Evolutionary conservation across 352 stramenopile species (phyloP).

Genomic region (Globisporangium sylvaticum): DNA sequence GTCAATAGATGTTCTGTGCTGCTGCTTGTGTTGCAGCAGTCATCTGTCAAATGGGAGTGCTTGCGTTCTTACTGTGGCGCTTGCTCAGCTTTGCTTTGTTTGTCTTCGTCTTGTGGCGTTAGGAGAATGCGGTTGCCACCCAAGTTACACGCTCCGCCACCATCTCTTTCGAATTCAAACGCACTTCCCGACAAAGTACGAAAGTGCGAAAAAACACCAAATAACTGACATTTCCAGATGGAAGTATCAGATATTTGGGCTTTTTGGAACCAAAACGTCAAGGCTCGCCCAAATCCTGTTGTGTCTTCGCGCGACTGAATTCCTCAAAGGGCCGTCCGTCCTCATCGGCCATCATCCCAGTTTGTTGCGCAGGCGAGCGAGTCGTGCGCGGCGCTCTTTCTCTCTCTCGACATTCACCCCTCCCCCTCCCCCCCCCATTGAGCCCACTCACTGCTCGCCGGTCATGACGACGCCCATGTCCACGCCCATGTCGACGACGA

Average conservation of each 20-base stretch:
- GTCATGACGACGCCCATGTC: conserved; percentile 2
- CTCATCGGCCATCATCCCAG: background rate
- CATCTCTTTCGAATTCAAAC: background rate
- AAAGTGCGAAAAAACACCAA: too few relatives aligned
- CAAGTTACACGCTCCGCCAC: background rate
- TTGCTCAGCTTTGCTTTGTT: too few relatives aligned
- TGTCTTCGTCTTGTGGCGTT: background rate
- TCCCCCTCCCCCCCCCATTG: background rate
- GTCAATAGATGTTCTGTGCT: background rate
- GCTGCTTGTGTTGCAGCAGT: too few relatives aligned
- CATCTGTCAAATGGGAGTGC: background rate
- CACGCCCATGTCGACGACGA: conserved; percentile 9
- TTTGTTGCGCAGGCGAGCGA: background rate
- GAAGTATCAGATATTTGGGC: too few relatives aligned
- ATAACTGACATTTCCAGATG: too few relatives aligned
- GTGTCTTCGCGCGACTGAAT: conserved; percentile 7
- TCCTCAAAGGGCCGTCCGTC: conserved; percentile 7
- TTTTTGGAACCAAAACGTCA: too few relatives aligned
- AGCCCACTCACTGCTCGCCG: background rate
- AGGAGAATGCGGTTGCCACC: background rate
- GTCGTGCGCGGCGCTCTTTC: background rate
- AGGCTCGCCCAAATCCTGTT: background rate
- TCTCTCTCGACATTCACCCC: background rate
- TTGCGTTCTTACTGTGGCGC: too few relatives aligned
- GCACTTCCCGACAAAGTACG: too few relatives aligned